Evolutionary conservation across 192 early-diverging fungal genomes (phyloP).

Genomic region (Entomortierella beljakovae): DNA sequence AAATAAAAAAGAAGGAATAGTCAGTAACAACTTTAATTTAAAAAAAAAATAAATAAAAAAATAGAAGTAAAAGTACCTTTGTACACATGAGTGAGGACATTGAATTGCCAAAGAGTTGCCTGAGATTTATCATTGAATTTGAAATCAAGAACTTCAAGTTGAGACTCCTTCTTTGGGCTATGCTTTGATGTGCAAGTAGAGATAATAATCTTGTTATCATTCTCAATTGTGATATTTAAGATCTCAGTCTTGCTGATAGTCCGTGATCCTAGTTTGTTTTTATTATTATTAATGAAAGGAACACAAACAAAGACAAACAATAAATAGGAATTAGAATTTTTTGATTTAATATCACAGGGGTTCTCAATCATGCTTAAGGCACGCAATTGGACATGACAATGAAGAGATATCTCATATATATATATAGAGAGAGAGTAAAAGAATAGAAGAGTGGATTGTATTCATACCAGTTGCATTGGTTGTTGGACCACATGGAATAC

Average conservation of each 20-base stretch:
- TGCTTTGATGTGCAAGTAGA: conserved; percentile 19
- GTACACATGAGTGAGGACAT: conserved; percentile 48
- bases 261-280: not conserved
- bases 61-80: conserved; percentile 21
- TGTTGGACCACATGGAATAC: conserved; percentile 38
- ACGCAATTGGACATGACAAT: too few species aligned
- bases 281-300: not conserved
- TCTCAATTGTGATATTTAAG: conserved; percentile 29
- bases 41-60: too few species aligned
- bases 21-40: too few species aligned
- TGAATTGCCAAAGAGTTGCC: conserved; percentile 30
- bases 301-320: not conserved
- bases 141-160: conserved; percentile 24
- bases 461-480: conserved; percentile 13
- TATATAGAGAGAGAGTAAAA: too few species aligned
- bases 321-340: too few species aligned
- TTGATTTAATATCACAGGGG: too few species aligned
- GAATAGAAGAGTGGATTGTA: too few species aligned
- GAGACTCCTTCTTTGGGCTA: conserved; percentile 35
- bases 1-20: too few species aligned
- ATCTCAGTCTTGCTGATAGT: conserved; percentile 33
- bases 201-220: conserved; percentile 8
- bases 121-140: conserved; percentile 29
- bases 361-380: too few species aligned
- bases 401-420: too few species aligned